Evolutionary conservation across 768 basidiomycete genomes (phyloP), one percentile per base, ranked within the genome.

Genomic region (Solioccasus polychromus): DNA sequence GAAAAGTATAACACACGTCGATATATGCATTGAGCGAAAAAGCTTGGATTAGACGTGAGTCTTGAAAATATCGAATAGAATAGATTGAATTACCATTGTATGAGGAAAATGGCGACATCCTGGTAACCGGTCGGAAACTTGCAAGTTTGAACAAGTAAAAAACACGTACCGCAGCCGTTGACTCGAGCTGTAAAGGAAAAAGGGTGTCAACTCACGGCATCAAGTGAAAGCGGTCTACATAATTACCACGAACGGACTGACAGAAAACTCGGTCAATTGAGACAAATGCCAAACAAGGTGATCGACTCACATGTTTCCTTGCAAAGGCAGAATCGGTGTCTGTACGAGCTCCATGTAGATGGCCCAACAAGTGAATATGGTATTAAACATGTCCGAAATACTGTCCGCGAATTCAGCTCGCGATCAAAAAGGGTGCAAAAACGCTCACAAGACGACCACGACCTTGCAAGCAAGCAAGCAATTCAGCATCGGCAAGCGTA

Each of bases 181-280:
- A 55, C 26, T 55, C 44, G 30, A 55, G 28, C 53, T 50, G 25
- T 7, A 29, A 29, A 6, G 26, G 6, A 26, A 6, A 11, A 6
- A 20, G 10, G 29, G n/a, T 8, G 38, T 37, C 18, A 14, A 32
- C 18, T 11, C n/a, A 9, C 14, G 22, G 26, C 4, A 38, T 6
- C 1, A 8, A 2, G n/a, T 10, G 10, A 37, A 12, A n/a, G 35
- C 6, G 6, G 35, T 5, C 30, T 15, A n/a, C 2, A 35, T 34
- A 42, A 11, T 36, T 38, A 55, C 53, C 41, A 55, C 48, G 15
- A 55, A 9, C 9, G 53, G 48, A 41, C 53, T 55, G 12, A 26
- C 39, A 24, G 20, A 8, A n/a, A n/a, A n/a, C n/a, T n/a, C n/a
- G n/a, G 12, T 40, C 26, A 25, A 12, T 29, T 4, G 2, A 31